Conservation (phyloP, 805 yeast species). For the Yarrowia sp. region DNA sequence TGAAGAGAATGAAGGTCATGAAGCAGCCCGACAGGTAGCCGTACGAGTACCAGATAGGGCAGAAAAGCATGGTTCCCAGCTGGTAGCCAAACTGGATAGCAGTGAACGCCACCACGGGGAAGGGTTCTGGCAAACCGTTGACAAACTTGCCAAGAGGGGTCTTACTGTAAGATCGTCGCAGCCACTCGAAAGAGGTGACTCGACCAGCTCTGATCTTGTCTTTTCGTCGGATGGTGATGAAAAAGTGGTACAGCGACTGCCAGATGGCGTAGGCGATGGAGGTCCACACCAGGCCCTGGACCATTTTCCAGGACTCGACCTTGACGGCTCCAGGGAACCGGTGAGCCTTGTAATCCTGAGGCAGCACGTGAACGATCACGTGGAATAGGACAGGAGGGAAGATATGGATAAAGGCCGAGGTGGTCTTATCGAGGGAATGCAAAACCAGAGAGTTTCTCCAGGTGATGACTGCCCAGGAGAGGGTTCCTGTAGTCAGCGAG, state of each 20-base stretch:
- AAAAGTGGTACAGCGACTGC: constrained; percentile 91
- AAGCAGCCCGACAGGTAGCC: constrained; percentile 71
- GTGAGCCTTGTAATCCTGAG: constrained; percentile 55
- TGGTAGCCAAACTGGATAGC: constrained; percentile 88
- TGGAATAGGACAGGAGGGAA: constrained; percentile 89
- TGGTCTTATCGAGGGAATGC: constrained; percentile 90
- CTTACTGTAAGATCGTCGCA: constrained; percentile 73
- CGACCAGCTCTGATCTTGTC: constrained; percentile 85
- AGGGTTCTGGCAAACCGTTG: constrained; percentile 79
- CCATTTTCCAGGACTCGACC: constrained; percentile 72
- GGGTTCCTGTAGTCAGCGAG: constrained; percentile 85
- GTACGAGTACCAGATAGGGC: constrained; percentile 85
- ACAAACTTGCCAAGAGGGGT: constrained; percentile 76
- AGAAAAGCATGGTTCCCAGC: constrained; percentile 80
- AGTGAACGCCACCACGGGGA: constrained; percentile 88
- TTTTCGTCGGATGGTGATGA: constrained; percentile 80
- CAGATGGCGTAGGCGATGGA: constrained; percentile 83
- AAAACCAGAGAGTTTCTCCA: constrained; percentile 95
- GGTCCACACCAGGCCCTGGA: constrained; percentile 76
- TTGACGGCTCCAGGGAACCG: constrained; percentile 84
- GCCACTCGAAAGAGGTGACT: constrained; percentile 84
- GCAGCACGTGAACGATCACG: constrained; percentile 81
- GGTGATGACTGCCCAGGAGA: constrained; percentile 91
- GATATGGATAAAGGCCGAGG: constrained; percentile 87
- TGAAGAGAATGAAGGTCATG: constrained; percentile 72